Evolutionary conservation across 2,329 filamentous ascomycete genomes (phyloP).

Genomic region (Apiospora arundinis): DNA sequence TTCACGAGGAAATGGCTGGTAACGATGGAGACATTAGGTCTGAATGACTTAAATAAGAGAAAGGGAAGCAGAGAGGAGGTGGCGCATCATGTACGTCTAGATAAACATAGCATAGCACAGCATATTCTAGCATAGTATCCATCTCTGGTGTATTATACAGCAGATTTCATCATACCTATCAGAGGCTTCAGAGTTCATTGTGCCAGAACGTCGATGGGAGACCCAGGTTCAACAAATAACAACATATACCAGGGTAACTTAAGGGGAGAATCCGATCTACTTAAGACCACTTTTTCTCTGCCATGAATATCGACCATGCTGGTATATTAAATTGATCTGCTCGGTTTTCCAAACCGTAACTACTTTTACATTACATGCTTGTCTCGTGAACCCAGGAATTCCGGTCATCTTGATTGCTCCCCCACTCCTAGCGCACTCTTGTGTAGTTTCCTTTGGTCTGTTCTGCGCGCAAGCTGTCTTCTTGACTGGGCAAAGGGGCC

Average conservation of each 20-base stretch:
- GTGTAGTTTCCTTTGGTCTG: constrained; percentile 72
- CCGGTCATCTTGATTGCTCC: background rate
- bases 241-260: background rate
- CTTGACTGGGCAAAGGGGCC: constrained; percentile 81
- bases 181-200: background rate
- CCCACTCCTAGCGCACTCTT: constrained; percentile 48
- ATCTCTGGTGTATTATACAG: background rate
- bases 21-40: background rate
- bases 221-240: background rate
- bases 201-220: background rate
- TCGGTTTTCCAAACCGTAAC: constrained; percentile 2
- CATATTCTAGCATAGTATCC: constrained; percentile 29
- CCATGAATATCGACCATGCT: background rate
- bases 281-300: background rate
- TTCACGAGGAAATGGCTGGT: background rate
- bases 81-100: background rate
- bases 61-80: constrained; percentile 20
- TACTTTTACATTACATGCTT: background rate
- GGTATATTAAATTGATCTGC: background rate
- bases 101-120: constrained; percentile 23
- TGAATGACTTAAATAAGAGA: background rate
- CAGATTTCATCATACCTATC: background rate
- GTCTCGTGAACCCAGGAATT: background rate
- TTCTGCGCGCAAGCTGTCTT: constrained; percentile 80
- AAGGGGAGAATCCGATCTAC: background rate